Base-by-base conservation (phyloP, 2,329 filamentous ascomycete genomes). In the Nothophaeocryptopus gaeumannii region DNA sequence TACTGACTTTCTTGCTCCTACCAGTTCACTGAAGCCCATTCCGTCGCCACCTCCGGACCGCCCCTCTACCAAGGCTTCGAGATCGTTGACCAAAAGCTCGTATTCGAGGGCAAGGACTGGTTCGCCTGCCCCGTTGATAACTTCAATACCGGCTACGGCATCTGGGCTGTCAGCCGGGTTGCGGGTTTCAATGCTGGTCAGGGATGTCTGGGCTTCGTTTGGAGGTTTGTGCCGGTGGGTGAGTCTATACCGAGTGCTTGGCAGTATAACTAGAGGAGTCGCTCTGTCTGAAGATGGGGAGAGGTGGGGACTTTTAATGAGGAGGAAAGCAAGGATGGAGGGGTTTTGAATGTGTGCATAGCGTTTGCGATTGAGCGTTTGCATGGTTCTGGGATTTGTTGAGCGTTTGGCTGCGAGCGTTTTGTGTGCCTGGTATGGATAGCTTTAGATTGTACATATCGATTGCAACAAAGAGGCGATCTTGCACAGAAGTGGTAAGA, bases 21-120 rank as follows among this genome's bases (percentile, higher is more conserved):
- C 20, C 20, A 26, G 37, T 68, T 63, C 61, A 67, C 64, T 3
- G 30, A 46, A 16, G 57, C 64, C 7, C 65, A 66, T 59, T 62
- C 58, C 15, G 55, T 50, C 26, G 39, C 42, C 15, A 58, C 56
- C 8, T 55, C 58, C 51, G 63, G 57, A 32, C 53, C 62, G 15
- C 53, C 58, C 26, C 39, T 46, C n/a, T 51, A 47, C 39, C 60
- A 63, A 16, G 65, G 62, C 34, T 56, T 56, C 44, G 12, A 20
- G 8, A 49, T 48, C 16, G 47, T 37, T 3, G 42, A 51, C 47
- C 47, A 53, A 12, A 45, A 39, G 13, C 39, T 56, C 11, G 50
- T 53, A 39, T 56, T 56, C 31, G 54, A 56, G 31, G 39, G 36
- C 31, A 26, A 46, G 36, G 54, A 56, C 39, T 56, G 54, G 54